Base-by-base conservation (phyloP, 768 basidiomycete genomes). In the Podaxis mareebaensis region DNA sequence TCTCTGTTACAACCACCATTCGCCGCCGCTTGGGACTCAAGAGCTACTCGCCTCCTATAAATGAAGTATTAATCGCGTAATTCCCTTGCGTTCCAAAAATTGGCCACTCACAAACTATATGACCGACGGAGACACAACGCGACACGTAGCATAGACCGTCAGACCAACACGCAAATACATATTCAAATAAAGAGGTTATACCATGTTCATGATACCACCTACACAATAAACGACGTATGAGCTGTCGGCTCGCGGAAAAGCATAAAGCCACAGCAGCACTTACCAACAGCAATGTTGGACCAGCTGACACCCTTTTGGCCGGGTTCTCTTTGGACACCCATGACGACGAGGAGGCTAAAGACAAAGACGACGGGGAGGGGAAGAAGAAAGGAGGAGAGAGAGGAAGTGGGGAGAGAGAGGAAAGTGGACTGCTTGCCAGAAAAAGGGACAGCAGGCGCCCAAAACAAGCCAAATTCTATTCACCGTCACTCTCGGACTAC, bases 131-230 rank as follows among this genome's bases (percentile, higher is more conserved):
- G 6, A 53, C 53, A 28, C 20, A 26, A 40, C 60, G 40, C 28
- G 39, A 58, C 65, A 52, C 53, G 39, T 40, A 60, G 53, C 60
- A 66, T 17, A 56, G 58, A 63, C 61, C 55, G 67, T 68, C 60
- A 57, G 61, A 63, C 20, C 2, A 40, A 24, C 15, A 6, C 22
- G 24, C 12, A 24, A 17, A 44, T 28, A 65, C 60, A 40, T 57
- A 22, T 44, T 42, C 22, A 53, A 53, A 33, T 38, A 57, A 67
- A 65, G 51, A 67, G 66, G 63, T 73, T 69, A 70, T 79, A 96
- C 95, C 92, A 99, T 92, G 83, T 98, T 98, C 96, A 99, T 98
- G 72, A 97, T 94, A 65, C 81, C 96, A 78, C 96, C 95, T 95
- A 67, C 36, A 64, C 40, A 63, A 58, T 15, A 28, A 13, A 56